Evolutionary conservation across 2,329 filamentous ascomycete species (phyloP).

Genomic region (Talaromyces funiculosus): DNA sequence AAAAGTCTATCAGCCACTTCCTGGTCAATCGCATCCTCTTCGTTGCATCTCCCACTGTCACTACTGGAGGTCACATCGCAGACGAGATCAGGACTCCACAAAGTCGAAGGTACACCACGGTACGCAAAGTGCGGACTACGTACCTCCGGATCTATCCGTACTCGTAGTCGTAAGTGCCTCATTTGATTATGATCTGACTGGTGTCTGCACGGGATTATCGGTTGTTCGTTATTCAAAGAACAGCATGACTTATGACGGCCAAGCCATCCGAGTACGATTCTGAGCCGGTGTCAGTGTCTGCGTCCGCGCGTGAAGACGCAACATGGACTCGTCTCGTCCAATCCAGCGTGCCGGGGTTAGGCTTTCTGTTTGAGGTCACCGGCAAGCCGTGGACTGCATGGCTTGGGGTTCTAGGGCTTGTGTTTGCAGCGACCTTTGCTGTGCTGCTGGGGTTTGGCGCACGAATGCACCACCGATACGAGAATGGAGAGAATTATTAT

Average conservation of each 20-base stretch:
- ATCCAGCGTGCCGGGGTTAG: neutral
- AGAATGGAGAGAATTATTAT: neutral
- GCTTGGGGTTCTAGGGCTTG: constrained; percentile 6
- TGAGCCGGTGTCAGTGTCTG: neutral
- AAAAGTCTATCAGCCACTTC: neutral
- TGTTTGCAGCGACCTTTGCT: neutral
- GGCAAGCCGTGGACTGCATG: constrained; percentile 14
- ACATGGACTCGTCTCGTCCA: constrained; percentile 5
- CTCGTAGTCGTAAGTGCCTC: neutral
- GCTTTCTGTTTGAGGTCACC: constrained; percentile 10
- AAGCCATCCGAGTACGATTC: neutral
- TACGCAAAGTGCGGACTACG: neutral
- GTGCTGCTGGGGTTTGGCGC: neutral
- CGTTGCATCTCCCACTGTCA: neutral
- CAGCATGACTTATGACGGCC: constrained; percentile 13
- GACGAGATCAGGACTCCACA: neutral
- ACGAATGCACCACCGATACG: neutral
- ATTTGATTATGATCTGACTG: neutral
- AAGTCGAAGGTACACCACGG: neutral
- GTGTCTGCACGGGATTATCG: neutral
- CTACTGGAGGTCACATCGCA: neutral
- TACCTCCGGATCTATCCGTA: neutral
- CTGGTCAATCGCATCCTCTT: neutral
- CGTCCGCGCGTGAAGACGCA: neutral
- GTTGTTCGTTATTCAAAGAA: neutral